A percentile compares a stretch with the other conserved stretches of the same genome.
phyloP scores from a whole-genome alignment of 2,329 filamentous ascomycete species.

The Aspergillus awamori region DNA sequence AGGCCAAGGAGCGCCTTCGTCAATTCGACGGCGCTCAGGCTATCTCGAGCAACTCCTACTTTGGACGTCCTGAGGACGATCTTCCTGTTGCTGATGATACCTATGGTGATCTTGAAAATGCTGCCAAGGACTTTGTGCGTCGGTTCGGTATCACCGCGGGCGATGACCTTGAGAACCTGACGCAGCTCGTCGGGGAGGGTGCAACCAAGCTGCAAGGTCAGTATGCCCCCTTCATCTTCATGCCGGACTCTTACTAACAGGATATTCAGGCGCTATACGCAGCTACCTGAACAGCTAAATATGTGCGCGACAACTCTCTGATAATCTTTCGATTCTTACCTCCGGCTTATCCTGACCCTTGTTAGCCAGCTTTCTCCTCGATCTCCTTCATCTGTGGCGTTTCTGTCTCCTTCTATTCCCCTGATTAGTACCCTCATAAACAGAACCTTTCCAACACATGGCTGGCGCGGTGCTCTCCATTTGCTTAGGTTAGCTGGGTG shows the following conservation, averaged over 20 bases:
- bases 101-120: constrained; percentile 88
- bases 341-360: constrained; percentile 7
- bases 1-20: constrained; percentile 84
- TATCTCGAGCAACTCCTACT: constrained; percentile 97
- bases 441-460: neutral
- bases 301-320: constrained; percentile 1
- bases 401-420: constrained; percentile 11
- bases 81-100: constrained; percentile 65
- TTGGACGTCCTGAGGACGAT: constrained; percentile 88
- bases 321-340: constrained; percentile 1
- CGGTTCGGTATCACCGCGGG: constrained; percentile 94
- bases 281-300: constrained; percentile 53
- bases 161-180: constrained; percentile 91
- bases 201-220: constrained; percentile 78
- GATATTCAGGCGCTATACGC: constrained; percentile 47
- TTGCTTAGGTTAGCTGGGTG: neutral
- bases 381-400: constrained; percentile 17
- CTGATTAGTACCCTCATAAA: constrained; percentile 9
- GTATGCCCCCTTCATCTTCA: constrained; percentile 9
- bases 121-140: constrained; percentile 93
- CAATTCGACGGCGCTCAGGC: constrained; percentile 89
- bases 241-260: constrained; percentile 14
- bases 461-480: neutral
- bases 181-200: constrained; percentile 80
- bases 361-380: constrained; percentile 15